Evolutionary conservation across 257 asterid species (phyloP).

Genomic region (Solanum pimpinellifolium): DNA sequence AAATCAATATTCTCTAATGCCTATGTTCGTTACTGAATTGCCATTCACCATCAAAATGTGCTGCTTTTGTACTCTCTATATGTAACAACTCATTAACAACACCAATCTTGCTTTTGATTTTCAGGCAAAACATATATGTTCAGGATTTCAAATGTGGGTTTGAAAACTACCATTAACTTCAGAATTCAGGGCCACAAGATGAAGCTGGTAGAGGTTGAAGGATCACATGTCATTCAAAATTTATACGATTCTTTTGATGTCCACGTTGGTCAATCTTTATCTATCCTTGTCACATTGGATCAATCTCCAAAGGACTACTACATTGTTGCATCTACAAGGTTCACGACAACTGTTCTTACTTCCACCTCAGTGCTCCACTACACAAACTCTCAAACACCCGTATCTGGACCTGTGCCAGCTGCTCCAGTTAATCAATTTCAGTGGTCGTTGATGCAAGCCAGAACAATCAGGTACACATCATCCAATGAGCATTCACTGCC

Average conservation of each 20-base stretch:
- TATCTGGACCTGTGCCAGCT: constrained; percentile 25
- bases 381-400: constrained; percentile 13
- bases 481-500: background rate
- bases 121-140: constrained; percentile 37
- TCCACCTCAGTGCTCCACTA: constrained; percentile 37
- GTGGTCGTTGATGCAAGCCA: constrained; percentile 40
- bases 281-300: constrained; percentile 39
- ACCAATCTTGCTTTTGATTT: background rate
- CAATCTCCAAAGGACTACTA: constrained; percentile 42
- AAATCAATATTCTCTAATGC: background rate
- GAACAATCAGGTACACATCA: constrained; percentile 25
- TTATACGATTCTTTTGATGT: constrained; percentile 34
- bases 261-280: constrained; percentile 44
- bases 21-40: background rate
- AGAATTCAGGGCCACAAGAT: constrained; percentile 34
- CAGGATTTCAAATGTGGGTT: constrained; percentile 40
- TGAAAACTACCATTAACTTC: constrained; percentile 30
- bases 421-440: constrained; percentile 27
- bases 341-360: constrained; percentile 4
- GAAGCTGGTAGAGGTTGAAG: constrained; percentile 48
- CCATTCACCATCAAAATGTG: background rate
- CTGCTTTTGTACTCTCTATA: background rate
- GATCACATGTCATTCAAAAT: constrained; percentile 44
- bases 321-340: constrained; percentile 28
- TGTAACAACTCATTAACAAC: background rate